phyloP scores from a whole-genome alignment of 2,329 filamentous ascomycete genomes.

The Ophiocordyceps polyrhachis-furcata region DNA sequence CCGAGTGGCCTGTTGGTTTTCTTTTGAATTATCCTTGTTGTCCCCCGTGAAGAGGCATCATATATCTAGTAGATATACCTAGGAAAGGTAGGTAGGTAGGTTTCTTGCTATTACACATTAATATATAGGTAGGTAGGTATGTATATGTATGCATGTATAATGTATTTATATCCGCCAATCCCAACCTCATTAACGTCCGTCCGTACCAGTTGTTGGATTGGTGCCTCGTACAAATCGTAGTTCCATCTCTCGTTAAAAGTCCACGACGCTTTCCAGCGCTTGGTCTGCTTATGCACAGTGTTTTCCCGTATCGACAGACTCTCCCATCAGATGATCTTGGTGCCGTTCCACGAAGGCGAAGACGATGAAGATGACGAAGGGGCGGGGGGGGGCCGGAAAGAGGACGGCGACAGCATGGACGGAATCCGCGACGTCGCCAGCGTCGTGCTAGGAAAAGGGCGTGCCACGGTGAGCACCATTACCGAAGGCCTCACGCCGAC shows the following conservation, averaged over 20 bases:
- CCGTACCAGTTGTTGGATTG: background rate
- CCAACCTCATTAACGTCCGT: background rate
- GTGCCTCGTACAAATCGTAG: too few relatives aligned
- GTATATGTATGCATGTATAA: background rate
- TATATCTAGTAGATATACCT: background rate
- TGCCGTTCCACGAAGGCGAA: slow-evolving; percentile 19
- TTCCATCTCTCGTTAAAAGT: background rate
- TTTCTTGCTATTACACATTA: background rate
- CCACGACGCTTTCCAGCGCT: slow-evolving; percentile 5
- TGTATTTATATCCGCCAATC: background rate
- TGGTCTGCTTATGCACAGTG: slow-evolving; percentile 2
- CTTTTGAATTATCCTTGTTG: background rate
- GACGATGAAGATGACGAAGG: slow-evolving; percentile 4
- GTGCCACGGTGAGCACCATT: background rate
- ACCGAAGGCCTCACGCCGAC: background rate
- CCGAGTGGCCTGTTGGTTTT: background rate
- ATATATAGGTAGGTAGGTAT: too few relatives aligned
- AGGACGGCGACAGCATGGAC: slow-evolving; percentile 2
- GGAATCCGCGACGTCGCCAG: background rate
- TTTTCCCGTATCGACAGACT: background rate
- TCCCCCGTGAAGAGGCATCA: background rate
- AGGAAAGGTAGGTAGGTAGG: background rate
- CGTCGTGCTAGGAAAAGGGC: slow-evolving; percentile 2
- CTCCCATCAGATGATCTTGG: background rate
- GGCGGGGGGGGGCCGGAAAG: background rate